A percentile compares a stretch with the other conserved stretches of the same genome.
Conservation (phyloP, 139 green algal species). For the Chlorella sorokiniana region DNA sequence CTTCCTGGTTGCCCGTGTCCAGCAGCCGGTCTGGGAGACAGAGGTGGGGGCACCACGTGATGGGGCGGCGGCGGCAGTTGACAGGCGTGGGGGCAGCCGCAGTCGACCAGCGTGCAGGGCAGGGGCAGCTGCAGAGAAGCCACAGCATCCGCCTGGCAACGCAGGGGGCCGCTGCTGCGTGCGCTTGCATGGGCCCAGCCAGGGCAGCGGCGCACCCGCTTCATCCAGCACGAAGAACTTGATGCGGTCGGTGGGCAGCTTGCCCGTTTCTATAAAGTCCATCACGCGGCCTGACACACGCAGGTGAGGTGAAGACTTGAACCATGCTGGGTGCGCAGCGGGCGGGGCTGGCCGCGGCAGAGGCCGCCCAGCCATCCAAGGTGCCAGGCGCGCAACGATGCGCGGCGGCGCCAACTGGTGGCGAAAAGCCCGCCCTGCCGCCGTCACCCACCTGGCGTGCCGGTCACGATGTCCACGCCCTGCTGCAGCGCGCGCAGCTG, state of each 20-base stretch:
- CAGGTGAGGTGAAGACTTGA: neutral
- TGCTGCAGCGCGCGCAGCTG: conserved; percentile 54
- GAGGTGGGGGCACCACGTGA: neutral
- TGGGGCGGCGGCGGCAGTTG: neutral
- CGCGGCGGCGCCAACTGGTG: no score
- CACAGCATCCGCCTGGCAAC: no score
- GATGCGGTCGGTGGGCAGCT: conserved; percentile 63
- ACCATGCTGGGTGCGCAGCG: neutral
- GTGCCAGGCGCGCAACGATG: neutral
- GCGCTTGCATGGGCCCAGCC: neutral
- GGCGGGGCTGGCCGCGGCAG: neutral
- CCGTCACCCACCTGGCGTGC: conserved; percentile 66
- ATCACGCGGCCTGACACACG: conserved; percentile 58
- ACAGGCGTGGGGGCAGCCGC: neutral
- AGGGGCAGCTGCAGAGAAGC: no score
- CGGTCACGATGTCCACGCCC: conserved; percentile 76
- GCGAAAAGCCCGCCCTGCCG: neutral
- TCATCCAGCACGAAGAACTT: conserved; percentile 89
- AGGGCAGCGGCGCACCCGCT: conserved; percentile 40
- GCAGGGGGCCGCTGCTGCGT: no score
- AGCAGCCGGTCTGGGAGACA: conserved; percentile 66
- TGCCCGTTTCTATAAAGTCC: conserved; percentile 75
- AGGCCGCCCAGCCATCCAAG: no score
- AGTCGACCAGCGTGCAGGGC: no score
- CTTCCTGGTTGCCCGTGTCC: conserved; percentile 65